A percentile compares a stretch with the other conserved stretches of the same genome.
phyloP scores from a whole-genome alignment of 495 filamentous ascomycete genomes.

The Xylaria venustula region DNA sequence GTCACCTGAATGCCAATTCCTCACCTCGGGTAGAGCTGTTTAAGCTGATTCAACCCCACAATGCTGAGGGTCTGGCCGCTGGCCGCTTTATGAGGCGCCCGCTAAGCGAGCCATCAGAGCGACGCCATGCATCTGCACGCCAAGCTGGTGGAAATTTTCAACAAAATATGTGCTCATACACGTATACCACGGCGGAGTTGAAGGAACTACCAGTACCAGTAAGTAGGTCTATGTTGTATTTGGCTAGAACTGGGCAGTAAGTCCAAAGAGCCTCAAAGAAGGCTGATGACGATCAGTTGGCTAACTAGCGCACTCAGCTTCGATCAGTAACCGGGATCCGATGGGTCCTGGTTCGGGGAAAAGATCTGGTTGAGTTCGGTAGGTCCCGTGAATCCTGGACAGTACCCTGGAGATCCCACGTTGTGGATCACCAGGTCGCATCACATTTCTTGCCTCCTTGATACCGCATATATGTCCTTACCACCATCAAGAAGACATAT shows the following conservation, averaged over 20 bases:
- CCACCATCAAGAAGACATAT: neutral
- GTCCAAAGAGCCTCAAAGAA: neutral
- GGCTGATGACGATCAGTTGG: neutral
- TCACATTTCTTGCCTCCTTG: constrained; percentile 1
- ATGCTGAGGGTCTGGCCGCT: neutral
- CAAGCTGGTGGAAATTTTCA: neutral
- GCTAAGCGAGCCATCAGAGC: neutral
- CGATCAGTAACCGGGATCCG: neutral
- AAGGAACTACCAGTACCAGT: neutral
- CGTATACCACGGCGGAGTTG: too few relatives aligned
- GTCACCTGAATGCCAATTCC: neutral
- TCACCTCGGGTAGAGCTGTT: neutral
- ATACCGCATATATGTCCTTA: neutral
- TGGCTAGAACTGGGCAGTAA: neutral
- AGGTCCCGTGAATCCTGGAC: constrained; percentile 4
- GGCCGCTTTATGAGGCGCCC: neutral
- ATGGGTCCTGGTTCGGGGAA: neutral
- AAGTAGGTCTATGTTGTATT: neutral
- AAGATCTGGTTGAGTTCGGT: constrained; percentile 1
- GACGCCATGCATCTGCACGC: constrained; percentile 1
- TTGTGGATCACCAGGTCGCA: constrained; percentile 8
- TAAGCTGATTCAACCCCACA: neutral
- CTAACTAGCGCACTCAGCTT: too few relatives aligned
- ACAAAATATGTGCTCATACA: too few relatives aligned
- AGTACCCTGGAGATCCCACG: too few relatives aligned